phyloP scores from a whole-genome alignment of 2,329 filamentous ascomycete genomes.

The Fusarium multiceps region DNA sequence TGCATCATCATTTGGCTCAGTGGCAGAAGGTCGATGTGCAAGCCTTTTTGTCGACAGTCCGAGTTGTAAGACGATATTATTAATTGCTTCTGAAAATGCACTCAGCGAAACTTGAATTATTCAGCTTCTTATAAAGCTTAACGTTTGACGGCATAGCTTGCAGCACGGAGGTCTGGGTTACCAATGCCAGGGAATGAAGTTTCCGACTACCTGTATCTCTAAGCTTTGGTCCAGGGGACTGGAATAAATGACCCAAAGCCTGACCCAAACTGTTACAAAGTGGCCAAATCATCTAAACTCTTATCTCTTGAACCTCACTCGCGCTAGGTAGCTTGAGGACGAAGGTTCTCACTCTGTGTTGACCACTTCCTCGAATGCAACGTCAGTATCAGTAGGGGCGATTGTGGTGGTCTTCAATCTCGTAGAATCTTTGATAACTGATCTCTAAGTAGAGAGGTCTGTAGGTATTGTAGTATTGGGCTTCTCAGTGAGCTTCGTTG shows the following conservation, averaged over 20 bases:
- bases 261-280: background rate
- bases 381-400: too few relatives aligned
- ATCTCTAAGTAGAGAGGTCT: background rate
- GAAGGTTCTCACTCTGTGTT: too few relatives aligned
- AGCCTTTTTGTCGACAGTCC: background rate
- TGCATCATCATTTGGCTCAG: background rate
- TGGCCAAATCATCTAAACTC: background rate
- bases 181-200: background rate
- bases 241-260: background rate
- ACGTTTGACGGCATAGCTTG: background rate
- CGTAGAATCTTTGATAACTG: background rate
- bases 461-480: background rate
- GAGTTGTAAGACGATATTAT: background rate
- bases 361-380: too few relatives aligned
- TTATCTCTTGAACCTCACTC: too few relatives aligned
- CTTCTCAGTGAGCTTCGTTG: too few relatives aligned
- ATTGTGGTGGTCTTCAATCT: background rate
- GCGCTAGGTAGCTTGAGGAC: too few relatives aligned
- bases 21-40: background rate
- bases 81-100: background rate
- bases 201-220: too few relatives aligned
- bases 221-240: too few relatives aligned
- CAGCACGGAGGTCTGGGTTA: background rate
- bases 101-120: background rate
- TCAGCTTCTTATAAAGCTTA: conserved; percentile 6